Evolutionary conservation across 768 basidiomycete genomes (phyloP), one percentile per base, ranked within the genome.

Genomic region (Dentipellis sp.): DNA sequence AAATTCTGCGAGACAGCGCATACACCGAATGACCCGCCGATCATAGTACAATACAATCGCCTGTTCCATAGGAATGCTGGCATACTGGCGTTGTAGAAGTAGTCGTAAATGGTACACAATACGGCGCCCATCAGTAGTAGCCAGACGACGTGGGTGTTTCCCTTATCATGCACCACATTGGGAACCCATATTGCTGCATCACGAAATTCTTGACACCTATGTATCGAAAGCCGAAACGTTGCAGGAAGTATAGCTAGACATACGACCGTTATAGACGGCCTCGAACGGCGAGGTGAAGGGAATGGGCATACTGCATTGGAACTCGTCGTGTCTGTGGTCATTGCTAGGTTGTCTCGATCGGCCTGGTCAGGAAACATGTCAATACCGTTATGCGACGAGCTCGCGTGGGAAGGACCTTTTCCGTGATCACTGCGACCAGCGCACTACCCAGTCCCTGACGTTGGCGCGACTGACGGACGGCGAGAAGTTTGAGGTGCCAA

Each of bases 401-500:
- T 12, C 6, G 22, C 1, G 11, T 16, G 16, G 35, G 9, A 53
- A n/a, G 12, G 11, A 40, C 52, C 19, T 53, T 45, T 10, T 45
- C 38, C 9, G 21, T 16, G 17, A 42, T 2, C 16, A 19, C 38
- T 16, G 10, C 9, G 17, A 55, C n/a, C 38, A 55, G 34, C 12
- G 54, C 42, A 5, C 16, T 48, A 10, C 54, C 54, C 14, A 55
- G 54, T 6, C 46, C 34, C 19, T n/a, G 54, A 11, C 47, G 42
- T n/a, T 55, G 54, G 34, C 16, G 46, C 22, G 14, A 17, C 14
- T 34, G 54, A 22, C 37, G 45, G 10, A 55, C 54, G 45, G 45
- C 54, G 16, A 55, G 29, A 23, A 55, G 6, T 16, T 49, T 47
- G 37, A 55, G 54, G 46, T 55, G 54, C 54, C 54, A 55, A 10